Evolutionary conservation across 148 eudicot species (phyloP), one percentile per base, ranked within the genome.

Genomic region (Rhododendron henanense): DNA sequence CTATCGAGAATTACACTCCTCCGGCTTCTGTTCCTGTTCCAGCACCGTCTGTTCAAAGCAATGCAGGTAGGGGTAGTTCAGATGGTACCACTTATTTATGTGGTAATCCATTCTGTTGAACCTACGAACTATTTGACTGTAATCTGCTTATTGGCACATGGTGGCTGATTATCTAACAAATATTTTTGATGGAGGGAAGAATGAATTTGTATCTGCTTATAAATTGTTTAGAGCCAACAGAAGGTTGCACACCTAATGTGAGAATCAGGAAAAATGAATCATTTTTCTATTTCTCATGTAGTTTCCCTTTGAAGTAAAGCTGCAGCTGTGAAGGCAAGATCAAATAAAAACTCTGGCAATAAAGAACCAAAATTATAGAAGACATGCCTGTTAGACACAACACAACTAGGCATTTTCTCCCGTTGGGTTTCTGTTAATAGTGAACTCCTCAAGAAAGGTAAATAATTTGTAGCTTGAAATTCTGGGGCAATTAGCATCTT

Each of bases 21-120:
- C 93, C 94, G 6, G 92, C 95, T 71, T 28, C 19, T 71, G 76
- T 71, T 85, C 94, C 98, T 41, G 95, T 82, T 67, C 99, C 99
- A 57, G 81, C 89, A 71, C 90, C 93, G 59, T 71, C 91, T 77
- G 87, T 71, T 45, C 87, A 88, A 69, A 87, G 87, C 67, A 11
- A 88, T 79, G 85, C 88, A 90, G 97, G 98, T 96, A 94, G 55
- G 65, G 16, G 5, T 63, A 75, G 71, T 78, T 65, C 51, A 65
- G 45, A 78, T 33, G 2, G 57, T 69, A 31, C 4, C 23, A 51
- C 10, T 53, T 53, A 6, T 7, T 37, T 53, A 13, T 3, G 31
- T 21, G 16, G 51, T 35, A 39, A 59, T 33, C 28, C 31, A 19
- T 81, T 81, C 73, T 39, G 31, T 81, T 57, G 67, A 53, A 81